Base-by-base conservation (phyloP, 352 stramenopile species). In the Saprolegnia diclina region DNA sequence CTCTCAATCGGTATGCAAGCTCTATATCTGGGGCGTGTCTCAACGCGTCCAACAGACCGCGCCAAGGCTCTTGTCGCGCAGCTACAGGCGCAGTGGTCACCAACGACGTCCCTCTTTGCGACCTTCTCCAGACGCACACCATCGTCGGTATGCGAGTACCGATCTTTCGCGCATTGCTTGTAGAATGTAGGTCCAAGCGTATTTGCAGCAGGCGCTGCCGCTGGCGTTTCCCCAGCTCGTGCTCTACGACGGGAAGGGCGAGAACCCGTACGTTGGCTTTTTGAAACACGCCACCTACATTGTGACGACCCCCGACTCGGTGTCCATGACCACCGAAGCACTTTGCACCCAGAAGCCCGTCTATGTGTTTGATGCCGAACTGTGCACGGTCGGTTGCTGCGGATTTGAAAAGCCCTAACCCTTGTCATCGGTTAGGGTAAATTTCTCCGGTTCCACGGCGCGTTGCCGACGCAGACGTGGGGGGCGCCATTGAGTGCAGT, bases 311-410 rank as follows among this genome's bases (percentile, higher is more conserved):
- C 84, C 85, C 10, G 85, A 92, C 66, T 92, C 82, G 4, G 80
- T 91, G 56, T 91, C 85, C 26, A 92, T 92, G 85, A 87, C 81
- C 0, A 92, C 85, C 22, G 85, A 92, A 68, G 85, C 85, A 16
- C 78, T 90, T 46, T 76, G 79, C 9, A 74, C 79, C 0, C 71
- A 74, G 13, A 89, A 85, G 32, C 69, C 80, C 0, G 82, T 90
- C n/a, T 75, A 85, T 16, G 82, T 72, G 0, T 74, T 91, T 38
- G 76, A 77, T 26, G 46, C 73, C 5, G 73, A 87, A 18, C 72
- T 61, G n/a, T 76, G 76, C 69, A 83, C 72, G 67, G 80, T 89
- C 71, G 18, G 26, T 26, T 19, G 24, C 52, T 64, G 14, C 24
- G 18, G 5, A n/a, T n/a, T n/a, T n/a, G n/a, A 35, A 35, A 35